Percentiles rank a stretch among this genome's conserved stretches.
Evolutionary conservation across 1,284 basidiomycete species (phyloP).

Genomic region (Cryptococcus sp.): DNA sequence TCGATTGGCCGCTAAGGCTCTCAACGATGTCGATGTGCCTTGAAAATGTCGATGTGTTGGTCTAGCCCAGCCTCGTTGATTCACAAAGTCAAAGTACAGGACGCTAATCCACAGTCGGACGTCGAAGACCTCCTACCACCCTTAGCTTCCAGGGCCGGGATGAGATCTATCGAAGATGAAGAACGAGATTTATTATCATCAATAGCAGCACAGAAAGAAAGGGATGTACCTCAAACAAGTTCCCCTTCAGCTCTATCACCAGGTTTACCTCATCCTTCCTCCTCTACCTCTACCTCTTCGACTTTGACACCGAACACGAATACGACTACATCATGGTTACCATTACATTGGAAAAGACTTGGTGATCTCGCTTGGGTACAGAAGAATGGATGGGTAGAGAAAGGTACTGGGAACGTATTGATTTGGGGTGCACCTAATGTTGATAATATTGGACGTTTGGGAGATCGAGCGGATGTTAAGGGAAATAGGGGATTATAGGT

Average conservation of each 20-base stretch:
- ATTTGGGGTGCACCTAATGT: conserved; percentile 22
- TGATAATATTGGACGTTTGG: conserved; percentile 12
- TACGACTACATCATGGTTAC: background rate
- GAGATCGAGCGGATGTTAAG: background rate
- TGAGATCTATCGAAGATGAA: conserved; percentile 48
- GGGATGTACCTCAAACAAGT: background rate
- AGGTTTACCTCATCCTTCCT: background rate
- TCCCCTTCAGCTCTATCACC: background rate
- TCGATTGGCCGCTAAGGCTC: no score
- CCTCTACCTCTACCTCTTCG: background rate
- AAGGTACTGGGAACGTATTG: conserved; percentile 11
- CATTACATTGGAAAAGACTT: conserved; percentile 13
- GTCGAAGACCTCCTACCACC: conserved; percentile 47
- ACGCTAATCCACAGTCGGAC: conserved; percentile 33
- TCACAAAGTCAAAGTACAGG: no score
- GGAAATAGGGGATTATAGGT: conserved; percentile 11
- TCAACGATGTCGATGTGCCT: background rate
- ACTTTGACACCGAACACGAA: background rate
- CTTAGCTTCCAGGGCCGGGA: conserved; percentile 32
- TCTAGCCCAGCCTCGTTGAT: no score
- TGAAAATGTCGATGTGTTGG: no score
- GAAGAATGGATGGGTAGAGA: conserved; percentile 18
- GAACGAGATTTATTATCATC: conserved; percentile 19
- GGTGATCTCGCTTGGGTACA: conserved; percentile 33
- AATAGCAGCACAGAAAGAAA: background rate